Percentiles rank a stretch among this genome's conserved stretches.
These are phyloP conservation scores for Rutidosis leptorrhynchoides DNA, from an alignment of 129 eudicot species.

Conservation along the genomic window DNA sequence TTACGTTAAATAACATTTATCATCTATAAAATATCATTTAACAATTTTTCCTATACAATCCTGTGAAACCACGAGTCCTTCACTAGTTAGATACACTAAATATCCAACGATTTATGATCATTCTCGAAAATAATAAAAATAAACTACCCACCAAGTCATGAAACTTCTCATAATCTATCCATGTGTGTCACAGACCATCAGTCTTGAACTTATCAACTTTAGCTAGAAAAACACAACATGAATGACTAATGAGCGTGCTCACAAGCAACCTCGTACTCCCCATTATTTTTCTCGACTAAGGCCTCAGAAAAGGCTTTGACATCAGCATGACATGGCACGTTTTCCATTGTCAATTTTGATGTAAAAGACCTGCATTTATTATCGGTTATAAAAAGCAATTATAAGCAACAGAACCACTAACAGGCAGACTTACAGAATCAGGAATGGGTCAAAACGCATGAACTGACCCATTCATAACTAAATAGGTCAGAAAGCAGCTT, in stretches of 20 bases:
- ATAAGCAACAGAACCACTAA: too few species aligned
- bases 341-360: constrained; percentile 97
- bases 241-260: constrained; percentile 97
- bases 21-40: too few species aligned
- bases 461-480: not conserved
- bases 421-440: not conserved
- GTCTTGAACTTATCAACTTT: constrained; percentile 82
- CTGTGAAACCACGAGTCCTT: too few species aligned
- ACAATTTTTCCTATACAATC: too few species aligned
- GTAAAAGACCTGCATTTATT: constrained; percentile 66
- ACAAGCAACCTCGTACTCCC: constrained; percentile 94
- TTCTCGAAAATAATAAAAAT: too few species aligned
- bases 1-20: too few species aligned
- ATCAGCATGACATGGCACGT: constrained; percentile 98
- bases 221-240: constrained; percentile 95
- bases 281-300: constrained; percentile 75
- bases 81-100: not conserved
- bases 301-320: constrained; percentile 92
- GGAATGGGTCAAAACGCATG: not conserved
- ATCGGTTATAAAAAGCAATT: not conserved
- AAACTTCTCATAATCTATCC: constrained; percentile 98
- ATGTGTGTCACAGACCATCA: constrained; percentile 85
- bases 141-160: constrained; percentile 85
- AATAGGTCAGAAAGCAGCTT: not conserved
- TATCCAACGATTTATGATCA: too few species aligned